Evolutionary conservation across 2,329 filamentous ascomycete species (phyloP).

Genomic region (Penicillium janthinellum): DNA sequence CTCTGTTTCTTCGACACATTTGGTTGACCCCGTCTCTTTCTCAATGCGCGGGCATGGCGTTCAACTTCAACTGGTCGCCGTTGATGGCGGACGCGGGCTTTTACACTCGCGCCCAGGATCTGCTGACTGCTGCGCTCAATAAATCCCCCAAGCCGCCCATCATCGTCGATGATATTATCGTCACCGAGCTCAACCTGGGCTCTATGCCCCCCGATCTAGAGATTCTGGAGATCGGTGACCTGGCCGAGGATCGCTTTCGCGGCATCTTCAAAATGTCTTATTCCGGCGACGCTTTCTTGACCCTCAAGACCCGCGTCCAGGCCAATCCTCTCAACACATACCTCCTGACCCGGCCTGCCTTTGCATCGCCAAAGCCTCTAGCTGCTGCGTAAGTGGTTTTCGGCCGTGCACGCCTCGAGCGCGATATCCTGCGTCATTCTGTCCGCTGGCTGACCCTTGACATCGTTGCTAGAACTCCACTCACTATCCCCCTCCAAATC

Average conservation of each 20-base stretch:
- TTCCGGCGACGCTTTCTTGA: constrained; percentile 90
- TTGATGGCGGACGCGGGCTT: constrained; percentile 92
- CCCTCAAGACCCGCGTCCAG: constrained; percentile 93
- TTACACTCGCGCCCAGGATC: constrained; percentile 86
- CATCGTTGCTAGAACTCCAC: constrained; percentile 60
- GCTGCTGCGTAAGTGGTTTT: constrained; percentile 66
- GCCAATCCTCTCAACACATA: constrained; percentile 97
- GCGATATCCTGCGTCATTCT: background rate
- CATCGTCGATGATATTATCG: constrained; percentile 98
- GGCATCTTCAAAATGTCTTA: constrained; percentile 99
- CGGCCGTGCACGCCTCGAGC: background rate
- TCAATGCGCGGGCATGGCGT: constrained; percentile 71
- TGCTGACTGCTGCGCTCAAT: constrained; percentile 92
- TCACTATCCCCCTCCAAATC: constrained; percentile 97
- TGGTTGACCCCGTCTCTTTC: constrained; percentile 14
- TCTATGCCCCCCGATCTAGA: constrained; percentile 92
- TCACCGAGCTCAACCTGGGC: constrained; percentile 95
- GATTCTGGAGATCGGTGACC: constrained; percentile 94
- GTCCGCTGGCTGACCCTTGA: constrained; percentile 15
- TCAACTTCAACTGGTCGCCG: constrained; percentile 99
- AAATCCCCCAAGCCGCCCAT: constrained; percentile 97
- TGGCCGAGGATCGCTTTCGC: constrained; percentile 94
- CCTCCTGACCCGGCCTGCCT: constrained; percentile 84
- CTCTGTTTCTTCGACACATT: background rate
- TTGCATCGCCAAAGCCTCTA: constrained; percentile 88